Evolutionary conservation across 805 yeast species (phyloP).

Genomic region (Groenewaldozyma tartarivorans): DNA sequence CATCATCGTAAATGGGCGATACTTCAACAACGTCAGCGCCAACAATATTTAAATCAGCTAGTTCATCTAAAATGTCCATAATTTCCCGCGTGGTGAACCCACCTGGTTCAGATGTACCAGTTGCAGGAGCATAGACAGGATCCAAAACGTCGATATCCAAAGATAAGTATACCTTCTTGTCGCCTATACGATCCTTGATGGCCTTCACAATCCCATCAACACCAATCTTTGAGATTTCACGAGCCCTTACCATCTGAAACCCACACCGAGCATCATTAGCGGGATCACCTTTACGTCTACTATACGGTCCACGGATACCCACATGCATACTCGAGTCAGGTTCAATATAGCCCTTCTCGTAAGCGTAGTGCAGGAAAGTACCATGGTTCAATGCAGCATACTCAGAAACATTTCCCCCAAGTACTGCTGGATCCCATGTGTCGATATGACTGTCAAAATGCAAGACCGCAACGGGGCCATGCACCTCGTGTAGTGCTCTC

Average conservation of each 20-base stretch:
- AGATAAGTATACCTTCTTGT: constrained; percentile 50
- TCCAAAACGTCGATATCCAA: constrained; percentile 71
- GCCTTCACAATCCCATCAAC: constrained; percentile 43
- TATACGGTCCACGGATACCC: constrained; percentile 57
- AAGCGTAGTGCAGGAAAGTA: constrained; percentile 60
- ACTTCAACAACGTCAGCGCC: constrained; percentile 78
- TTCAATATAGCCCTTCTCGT: constrained; percentile 51
- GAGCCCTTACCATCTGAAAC: constrained; percentile 53
- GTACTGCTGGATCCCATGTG: constrained; percentile 55
- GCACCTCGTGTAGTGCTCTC: constrained; percentile 45
- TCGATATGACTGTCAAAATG: constrained; percentile 63
- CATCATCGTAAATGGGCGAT: constrained; percentile 51
- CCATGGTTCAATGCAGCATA: constrained; percentile 59
- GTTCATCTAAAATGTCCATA: constrained; percentile 46
- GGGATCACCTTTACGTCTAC: constrained; percentile 37
- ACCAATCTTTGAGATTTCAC: constrained; percentile 60
- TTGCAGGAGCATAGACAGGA: constrained; percentile 67
- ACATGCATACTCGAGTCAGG: constrained; percentile 44
- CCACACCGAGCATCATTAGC: constrained; percentile 55
- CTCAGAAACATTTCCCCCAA: constrained; percentile 54
- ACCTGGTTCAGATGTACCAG: constrained; percentile 73
- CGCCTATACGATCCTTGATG: constrained; percentile 45
- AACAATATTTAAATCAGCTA: constrained; percentile 50
- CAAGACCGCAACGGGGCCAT: constrained; percentile 62
- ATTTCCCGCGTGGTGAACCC: constrained; percentile 65